Evolutionary conservation across 108 stramenopile species (phyloP).

Genomic region (Fragilaria radians): DNA sequence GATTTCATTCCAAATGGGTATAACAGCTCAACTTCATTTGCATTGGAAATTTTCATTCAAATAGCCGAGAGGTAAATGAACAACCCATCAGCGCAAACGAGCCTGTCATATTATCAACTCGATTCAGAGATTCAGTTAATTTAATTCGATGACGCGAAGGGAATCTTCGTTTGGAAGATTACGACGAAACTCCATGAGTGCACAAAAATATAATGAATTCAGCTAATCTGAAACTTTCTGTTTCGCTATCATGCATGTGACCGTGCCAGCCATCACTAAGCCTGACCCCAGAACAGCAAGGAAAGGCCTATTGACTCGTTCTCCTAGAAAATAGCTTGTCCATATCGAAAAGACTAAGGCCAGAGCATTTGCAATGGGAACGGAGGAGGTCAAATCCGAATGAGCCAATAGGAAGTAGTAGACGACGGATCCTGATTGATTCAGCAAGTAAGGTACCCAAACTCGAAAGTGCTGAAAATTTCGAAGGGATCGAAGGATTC

Average conservation of each 20-base stretch:
- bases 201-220: too few species aligned
- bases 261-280: slow-evolving; percentile 52
- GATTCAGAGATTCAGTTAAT: too few species aligned
- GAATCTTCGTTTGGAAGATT: too few species aligned
- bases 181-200: too few species aligned
- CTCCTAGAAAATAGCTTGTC: slow-evolving; percentile 57
- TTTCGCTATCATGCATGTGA: slow-evolving; percentile 56
- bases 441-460: slow-evolving; percentile 68
- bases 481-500: slow-evolving; percentile 14
- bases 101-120: too few species aligned
- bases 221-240: too few species aligned
- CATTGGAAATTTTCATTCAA: too few species aligned
- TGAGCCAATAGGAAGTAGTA: slow-evolving; percentile 67
- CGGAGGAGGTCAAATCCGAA: slow-evolving; percentile 60
- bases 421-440: slow-evolving; percentile 74
- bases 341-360: slow-evolving; percentile 70
- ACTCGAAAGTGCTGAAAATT: slow-evolving; percentile 44
- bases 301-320: slow-evolving; percentile 53
- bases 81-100: too few species aligned
- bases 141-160: too few species aligned
- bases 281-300: slow-evolving; percentile 45
- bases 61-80: too few species aligned
- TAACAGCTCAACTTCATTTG: too few species aligned
- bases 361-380: slow-evolving; percentile 77
- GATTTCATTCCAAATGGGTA: too few species aligned